Evolutionary conservation across 2,329 filamentous ascomycete genomes (phyloP).

Genomic region (Fusarium mangiferae): DNA sequence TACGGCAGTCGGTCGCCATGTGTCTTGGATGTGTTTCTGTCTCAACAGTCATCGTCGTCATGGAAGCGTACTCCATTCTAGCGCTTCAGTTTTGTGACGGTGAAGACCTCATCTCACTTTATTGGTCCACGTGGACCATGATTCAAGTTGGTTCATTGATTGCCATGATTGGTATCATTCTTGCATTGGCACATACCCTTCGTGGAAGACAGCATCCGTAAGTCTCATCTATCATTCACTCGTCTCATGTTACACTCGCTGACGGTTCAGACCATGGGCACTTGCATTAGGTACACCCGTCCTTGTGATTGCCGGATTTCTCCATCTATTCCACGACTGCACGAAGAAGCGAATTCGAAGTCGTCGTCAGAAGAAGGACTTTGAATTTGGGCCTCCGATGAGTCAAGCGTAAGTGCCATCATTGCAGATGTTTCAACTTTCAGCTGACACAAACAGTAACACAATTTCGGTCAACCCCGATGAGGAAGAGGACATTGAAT

Average conservation of each 20-base stretch:
- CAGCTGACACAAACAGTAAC: conserved; percentile 46
- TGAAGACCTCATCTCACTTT: conserved; percentile 68
- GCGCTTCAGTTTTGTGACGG: conserved; percentile 69
- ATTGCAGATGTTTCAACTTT: not conserved
- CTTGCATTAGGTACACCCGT: conserved; percentile 69
- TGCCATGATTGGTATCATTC: conserved; percentile 66
- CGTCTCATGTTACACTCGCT: not conserved
- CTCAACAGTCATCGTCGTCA: conserved; percentile 58
- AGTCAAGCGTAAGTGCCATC: conserved; percentile 55
- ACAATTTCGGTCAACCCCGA: conserved; percentile 50
- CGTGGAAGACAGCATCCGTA: conserved; percentile 63
- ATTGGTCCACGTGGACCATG: conserved; percentile 71
- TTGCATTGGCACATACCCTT: conserved; percentile 62
- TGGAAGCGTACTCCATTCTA: conserved; percentile 65
- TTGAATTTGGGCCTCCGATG: conserved; percentile 49
- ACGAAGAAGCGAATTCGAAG: conserved; percentile 51
- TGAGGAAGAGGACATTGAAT: conserved; percentile 48
- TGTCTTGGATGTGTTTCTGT: conserved; percentile 57
- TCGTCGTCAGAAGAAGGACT: conserved; percentile 35
- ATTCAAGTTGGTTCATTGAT: conserved; percentile 68
- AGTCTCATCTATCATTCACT: conserved; percentile 38
- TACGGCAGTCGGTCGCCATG: conserved; percentile 56
- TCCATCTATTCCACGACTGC: conserved; percentile 59
- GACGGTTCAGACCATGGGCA: conserved; percentile 61
- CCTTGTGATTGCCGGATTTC: conserved; percentile 65